phyloP scores from a whole-genome alignment of 768 basidiomycete species.

The Russula abietina region DNA sequence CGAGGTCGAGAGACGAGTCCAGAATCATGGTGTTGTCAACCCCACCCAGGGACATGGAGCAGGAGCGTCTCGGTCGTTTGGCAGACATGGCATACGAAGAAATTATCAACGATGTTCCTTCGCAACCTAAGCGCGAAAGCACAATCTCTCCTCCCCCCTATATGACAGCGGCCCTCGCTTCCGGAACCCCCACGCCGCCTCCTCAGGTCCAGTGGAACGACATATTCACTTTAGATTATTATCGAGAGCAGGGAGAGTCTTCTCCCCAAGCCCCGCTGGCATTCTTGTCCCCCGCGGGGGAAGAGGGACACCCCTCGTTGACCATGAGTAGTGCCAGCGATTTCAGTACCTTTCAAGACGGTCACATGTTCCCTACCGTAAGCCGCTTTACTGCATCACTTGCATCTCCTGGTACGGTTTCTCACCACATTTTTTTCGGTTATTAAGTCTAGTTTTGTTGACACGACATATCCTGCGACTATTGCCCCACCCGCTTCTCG shows the following conservation, averaged over 20 bases:
- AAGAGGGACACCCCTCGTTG: not conserved
- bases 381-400: not conserved
- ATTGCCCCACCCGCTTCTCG: not conserved
- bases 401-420: not conserved
- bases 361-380: not conserved
- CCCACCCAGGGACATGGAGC: constrained; percentile 23
- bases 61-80: constrained; percentile 28
- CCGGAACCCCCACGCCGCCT: not conserved
- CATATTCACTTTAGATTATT: not conserved
- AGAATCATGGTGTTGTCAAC: constrained; percentile 25
- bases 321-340: not conserved
- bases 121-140: not conserved
- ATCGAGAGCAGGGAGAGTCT: not conserved
- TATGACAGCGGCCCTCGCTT: not conserved
- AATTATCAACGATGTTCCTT: not conserved
- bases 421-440: not conserved
- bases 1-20: constrained; percentile 14
- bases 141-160: not conserved
- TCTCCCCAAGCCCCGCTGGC: too few species aligned
- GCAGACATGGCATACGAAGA: constrained; percentile 11
- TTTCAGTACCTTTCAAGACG: not conserved
- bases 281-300: not conserved
- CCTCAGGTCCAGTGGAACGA: not conserved
- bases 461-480: not conserved
- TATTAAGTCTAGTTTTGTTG: not conserved